Base-by-base conservation (phyloP, 2,329 filamentous ascomycete species). In the Fusarium mexicanum region DNA sequence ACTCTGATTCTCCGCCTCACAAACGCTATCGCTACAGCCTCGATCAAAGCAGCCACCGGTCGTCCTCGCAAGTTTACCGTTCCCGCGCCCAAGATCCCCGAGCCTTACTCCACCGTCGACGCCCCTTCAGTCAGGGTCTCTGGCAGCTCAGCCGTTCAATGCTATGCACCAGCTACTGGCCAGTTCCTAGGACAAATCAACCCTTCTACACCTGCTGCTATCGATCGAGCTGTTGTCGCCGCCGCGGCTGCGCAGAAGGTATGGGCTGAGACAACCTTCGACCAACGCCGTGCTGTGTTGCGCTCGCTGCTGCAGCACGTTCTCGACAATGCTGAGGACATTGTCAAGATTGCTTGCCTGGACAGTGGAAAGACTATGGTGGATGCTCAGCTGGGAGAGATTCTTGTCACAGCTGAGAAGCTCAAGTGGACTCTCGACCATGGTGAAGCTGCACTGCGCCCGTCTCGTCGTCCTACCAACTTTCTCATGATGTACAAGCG, bases 351-450 rank as follows among this genome's bases (percentile, higher is more conserved):
- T 37, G 96, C 95, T 57, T 97, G 94, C 79, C 87, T 98, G 41
- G 96, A 99, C 84, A 97, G 94, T 47, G 96, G 96, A 73, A 99
- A 99, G 87, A 98, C 97, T 5, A 93, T 96, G 86, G 91, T 98
- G 44, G 96, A 99, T 84, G 96, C 96, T 2, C 92, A 93, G 76
- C 91, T 99, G 64, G 96, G 96, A 60, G 96, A 99, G 87, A 95
- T 98, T 73, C 87, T 99, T 63, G 95, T 98, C 47, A 98, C 96
- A 12, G 91, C 90, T 1, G 96, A 98, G 86, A 98, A 98, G 86
- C 88, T 99, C 69, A 92, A 93, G 80, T 99, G 96, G 96, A 98
- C 95, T 7, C 92, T 98, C 72, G 87, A 91, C 73, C 94, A 99
- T 83, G 96, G 96, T 77, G 95, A 98, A 83, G 90, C 90, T 78